Evolutionary conservation across 352 stramenopile species (phyloP), one percentile per base, ranked within the genome.

Genomic region (Blastocystis sp.): DNA sequence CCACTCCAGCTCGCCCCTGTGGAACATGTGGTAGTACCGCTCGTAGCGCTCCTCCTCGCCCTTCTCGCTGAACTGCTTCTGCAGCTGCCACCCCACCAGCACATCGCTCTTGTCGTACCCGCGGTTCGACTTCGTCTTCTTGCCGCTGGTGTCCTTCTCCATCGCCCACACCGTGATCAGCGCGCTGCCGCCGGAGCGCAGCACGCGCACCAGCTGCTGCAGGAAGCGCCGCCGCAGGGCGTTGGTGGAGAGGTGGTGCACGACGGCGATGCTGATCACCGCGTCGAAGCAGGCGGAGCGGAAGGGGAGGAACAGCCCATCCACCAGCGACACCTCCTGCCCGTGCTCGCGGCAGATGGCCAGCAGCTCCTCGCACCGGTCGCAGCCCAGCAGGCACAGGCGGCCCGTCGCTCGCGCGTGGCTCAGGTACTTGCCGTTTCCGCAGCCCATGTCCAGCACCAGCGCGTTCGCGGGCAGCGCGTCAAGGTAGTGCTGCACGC

Each of bases 21-120:
- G 78, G 88, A 94, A 96, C 74, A 96, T 90, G 89, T 96, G 93
- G 89, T 93, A 96, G 88, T 95, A 96, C 41, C 93, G 89, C 88
- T 96, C 90, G 82, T 95, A 95, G 45, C 41, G 62, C 65, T 71
- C 87, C 52, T 80, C 76, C 62, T 70, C 56, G 19, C 69, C 88
- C 62, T 89, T 21, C 17, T 53, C 86, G 21, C 45, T 48, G 65
- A 56, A 38, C 28, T 41, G 9, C 21, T 19, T 66, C 10, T 40
- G 41, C 23, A 80, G 23, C 40, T 28, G 87, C 90, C 94, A 95
- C 40, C 92, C 92, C 52, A 96, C 93, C 88, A 95, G 92, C 5
- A 95, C 90, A 88, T 96, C 93, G 60, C 89, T 34, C 56, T 77
- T 89, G 5, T 86, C 70, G n/a, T 43, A 40, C 34, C 64, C 17